Base-by-base conservation (phyloP, 1,284 basidiomycete genomes). In the Rhodotorula sp. region DNA sequence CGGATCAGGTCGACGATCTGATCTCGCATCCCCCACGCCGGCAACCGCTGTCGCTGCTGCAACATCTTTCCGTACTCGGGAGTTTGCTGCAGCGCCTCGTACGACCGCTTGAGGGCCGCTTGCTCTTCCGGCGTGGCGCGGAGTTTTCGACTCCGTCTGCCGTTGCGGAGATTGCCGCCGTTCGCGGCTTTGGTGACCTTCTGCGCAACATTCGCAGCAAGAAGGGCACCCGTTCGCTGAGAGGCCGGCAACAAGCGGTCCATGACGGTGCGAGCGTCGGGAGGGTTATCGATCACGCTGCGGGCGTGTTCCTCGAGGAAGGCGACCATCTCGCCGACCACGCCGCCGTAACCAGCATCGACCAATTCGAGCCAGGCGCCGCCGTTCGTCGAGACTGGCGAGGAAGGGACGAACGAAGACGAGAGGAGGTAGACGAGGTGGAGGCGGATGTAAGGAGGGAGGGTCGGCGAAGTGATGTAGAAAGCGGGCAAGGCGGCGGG, bases 361-460 rank as follows among this genome's bases (percentile, higher is more conserved):
- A 89, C 79, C 39, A 91, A 86, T 10, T 84, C 84, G 31, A 78
- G 78, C 73, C 86, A 82, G 64, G 87, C 85, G 3, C 84, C 85
- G 21, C 70, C 67, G 60, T 68, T 57, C 14, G 43, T 39, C 82
- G 75, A 63, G 31, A 58, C 52, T 23, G 64, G 70, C 47, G 62
- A 65, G 58, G 64, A 75, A 63, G 59, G 71, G 26, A 48, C 73
- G 74, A 74, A 69, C 58, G 73, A 60, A 60, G 65, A 58, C 70
- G 77, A 49, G 68, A 82, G 83, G 54, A 84, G 84, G 3, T 87
- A 86, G n/a, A 93, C 85, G 23, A 97, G 85, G 77, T 96, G 88
- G 0, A 97, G 86, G 48, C 92, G 88, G 72, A 97, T 85, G 80
- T 97, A 97, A 0, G 92, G 86, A 0, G 94, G 87, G 10, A 91